Percentiles rank a stretch among this genome's conserved stretches.
phyloP scores from a whole-genome alignment of 2,329 filamentous ascomycete genomes.

The Fusarium continuum region DNA sequence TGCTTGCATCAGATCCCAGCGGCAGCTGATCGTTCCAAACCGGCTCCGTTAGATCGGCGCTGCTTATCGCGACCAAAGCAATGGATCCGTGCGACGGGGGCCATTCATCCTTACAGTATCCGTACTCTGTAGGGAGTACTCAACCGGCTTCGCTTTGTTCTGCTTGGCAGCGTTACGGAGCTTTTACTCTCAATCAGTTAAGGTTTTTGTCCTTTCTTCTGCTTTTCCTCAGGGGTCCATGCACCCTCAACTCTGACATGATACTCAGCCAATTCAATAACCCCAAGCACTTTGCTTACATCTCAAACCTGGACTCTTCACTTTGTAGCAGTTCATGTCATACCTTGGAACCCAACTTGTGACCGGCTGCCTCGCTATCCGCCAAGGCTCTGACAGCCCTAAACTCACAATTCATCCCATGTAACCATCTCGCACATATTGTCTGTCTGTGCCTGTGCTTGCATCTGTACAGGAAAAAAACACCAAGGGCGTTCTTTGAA shows the following conservation, averaged over 20 bases:
- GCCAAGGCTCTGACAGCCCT: conserved; percentile 8
- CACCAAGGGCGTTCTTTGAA: conserved; percentile 28
- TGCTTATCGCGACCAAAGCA: conserved; percentile 19
- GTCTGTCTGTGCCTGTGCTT: background rate
- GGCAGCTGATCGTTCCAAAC: conserved; percentile 19
- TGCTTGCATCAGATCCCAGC: conserved; percentile 32
- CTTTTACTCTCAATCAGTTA: background rate
- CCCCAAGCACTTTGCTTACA: background rate
- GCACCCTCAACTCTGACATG: background rate
- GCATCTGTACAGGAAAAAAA: background rate
- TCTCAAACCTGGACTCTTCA: conserved; percentile 11
- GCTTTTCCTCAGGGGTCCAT: background rate
- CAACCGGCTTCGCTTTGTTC: background rate
- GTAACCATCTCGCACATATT: conserved; percentile 33
- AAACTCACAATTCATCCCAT: conserved; percentile 37
- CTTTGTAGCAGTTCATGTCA: conserved; percentile 1
- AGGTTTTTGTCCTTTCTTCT: background rate
- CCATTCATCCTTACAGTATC: no score
- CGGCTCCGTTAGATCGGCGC: conserved; percentile 24
- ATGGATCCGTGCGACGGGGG: background rate
- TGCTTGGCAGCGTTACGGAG: background rate
- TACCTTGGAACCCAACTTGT: background rate
- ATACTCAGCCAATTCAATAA: background rate
- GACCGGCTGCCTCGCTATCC: conserved; percentile 35
- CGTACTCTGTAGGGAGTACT: no score